Percentiles rank a stretch among this genome's conserved stretches.
phyloP scores from a whole-genome alignment of 2,329 filamentous ascomycete species.

The Paecilomyces fulvus region DNA sequence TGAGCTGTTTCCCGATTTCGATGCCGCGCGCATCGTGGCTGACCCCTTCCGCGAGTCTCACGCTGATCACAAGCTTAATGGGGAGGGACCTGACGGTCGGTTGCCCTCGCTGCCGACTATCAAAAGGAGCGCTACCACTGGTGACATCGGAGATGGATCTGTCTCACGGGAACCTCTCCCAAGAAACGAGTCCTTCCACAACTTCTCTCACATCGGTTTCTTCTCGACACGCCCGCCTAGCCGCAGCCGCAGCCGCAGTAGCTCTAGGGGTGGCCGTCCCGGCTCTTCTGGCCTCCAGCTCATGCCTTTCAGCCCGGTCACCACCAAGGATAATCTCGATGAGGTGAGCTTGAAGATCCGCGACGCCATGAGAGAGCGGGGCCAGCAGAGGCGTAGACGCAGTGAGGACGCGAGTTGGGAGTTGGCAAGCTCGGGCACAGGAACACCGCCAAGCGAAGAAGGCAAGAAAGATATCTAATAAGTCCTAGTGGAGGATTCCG shows the following conservation, averaged over 20 bases:
- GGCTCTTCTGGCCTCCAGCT: constrained; percentile 57
- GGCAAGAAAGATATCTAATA: constrained; percentile 26
- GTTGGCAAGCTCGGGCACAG: constrained; percentile 29
- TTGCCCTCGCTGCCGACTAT: constrained; percentile 11
- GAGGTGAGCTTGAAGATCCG: constrained; percentile 78
- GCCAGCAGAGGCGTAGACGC: constrained; percentile 50
- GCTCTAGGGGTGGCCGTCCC: constrained; percentile 57
- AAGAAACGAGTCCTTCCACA: constrained; percentile 87
- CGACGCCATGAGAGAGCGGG: constrained; percentile 74
- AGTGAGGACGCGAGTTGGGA: constrained; percentile 36
- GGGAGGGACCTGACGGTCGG: constrained; percentile 3
- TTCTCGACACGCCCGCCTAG: constrained; percentile 86
- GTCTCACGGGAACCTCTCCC: constrained; percentile 49
- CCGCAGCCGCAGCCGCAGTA: constrained; percentile 63
- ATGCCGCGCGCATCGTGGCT: constrained; percentile 60
- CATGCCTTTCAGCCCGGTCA: constrained; percentile 58
- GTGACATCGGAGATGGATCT: constrained; percentile 15
- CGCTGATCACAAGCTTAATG: constrained; percentile 10
- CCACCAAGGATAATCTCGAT: constrained; percentile 64
- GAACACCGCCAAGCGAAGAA: constrained; percentile 29
- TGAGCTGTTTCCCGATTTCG: constrained; percentile 96
- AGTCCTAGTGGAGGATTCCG: neutral
- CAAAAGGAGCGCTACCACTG: constrained; percentile 13
- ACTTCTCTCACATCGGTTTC: constrained; percentile 77
- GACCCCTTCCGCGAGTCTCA: constrained; percentile 38